Base-by-base conservation (phyloP, 257 asterid genomes). In the Solanum pimpinellifolium region DNA sequence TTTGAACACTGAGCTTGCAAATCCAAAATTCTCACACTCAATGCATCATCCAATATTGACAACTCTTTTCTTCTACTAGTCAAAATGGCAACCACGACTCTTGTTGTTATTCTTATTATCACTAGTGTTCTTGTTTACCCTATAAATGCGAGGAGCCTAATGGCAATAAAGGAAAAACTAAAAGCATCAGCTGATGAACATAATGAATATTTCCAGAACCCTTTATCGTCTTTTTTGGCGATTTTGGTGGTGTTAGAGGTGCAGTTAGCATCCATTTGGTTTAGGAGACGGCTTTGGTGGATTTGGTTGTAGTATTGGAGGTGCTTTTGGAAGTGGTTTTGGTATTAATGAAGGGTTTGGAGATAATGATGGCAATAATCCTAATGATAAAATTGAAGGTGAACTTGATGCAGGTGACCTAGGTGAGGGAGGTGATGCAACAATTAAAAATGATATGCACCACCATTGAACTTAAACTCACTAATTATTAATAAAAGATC, bases 201-300 rank as follows among this genome's bases (percentile, higher is more conserved):
- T 11, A 85, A 84, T 84, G 59, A 86, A 33, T 91, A 87, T 85
- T 89, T 88, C 68, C 91, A 85, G 33, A 90, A 78, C 42, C 88
- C 75, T 44, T 47, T 89, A 2, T 88, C 41, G 1, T 90, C 90
- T 14, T 77, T 33, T 90, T 84, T 12, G 35, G 89, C 0, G 77
- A 85, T 29, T 85, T 77, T 31, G 90, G 92, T 7, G 86, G 87
- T 0, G 6, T 16, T 18, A 23, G 83, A 35, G 86, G 91, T 75
- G 72, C 86, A 33, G 29, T 60, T 25, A 39, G 62, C 66, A 65
- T 49, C 86, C 72, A 33, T 20, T 77, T 42, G 42, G 89, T 44
- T 77, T 77, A 12, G 90, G 90, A 31, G 83, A 47, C 10, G 90
- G 88, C 20, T 3, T 47, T 6, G 88, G 86, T n/a, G 70, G 82